A percentile compares a stretch with the other conserved stretches of the same genome.
These are phyloP conservation scores for Aureobasidium sp. DNA, from an alignment of 2,329 filamentous ascomycete genomes.

Conservation along the genomic window DNA sequence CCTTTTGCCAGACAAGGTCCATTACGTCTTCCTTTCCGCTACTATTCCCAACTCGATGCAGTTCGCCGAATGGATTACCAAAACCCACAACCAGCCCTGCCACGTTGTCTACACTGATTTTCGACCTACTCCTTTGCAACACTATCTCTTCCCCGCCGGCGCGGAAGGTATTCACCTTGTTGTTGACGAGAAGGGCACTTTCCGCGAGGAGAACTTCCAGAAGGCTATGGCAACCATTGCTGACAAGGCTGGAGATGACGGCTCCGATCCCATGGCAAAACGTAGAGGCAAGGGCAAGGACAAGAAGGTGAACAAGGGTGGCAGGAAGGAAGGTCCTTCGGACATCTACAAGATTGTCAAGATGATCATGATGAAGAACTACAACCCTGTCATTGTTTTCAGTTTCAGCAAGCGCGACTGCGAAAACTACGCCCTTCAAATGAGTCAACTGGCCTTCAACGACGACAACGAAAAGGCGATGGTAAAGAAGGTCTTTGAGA, in stretches of 20 bases:
- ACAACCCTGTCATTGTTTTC: conserved; percentile 98
- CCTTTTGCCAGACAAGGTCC: conserved; percentile 92
- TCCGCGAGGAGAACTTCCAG: conserved; percentile 96
- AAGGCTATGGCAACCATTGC: conserved; percentile 88
- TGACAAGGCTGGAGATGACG: conserved; percentile 77
- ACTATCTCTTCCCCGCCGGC: conserved; percentile 94
- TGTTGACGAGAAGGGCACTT: conserved; percentile 87
- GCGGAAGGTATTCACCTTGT: conserved; percentile 89
- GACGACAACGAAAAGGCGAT: conserved; percentile 91
- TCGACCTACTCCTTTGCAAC: conserved; percentile 88
- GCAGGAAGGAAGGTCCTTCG: conserved; percentile 58
- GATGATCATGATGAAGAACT: conserved; percentile 97
- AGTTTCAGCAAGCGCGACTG: conserved; percentile 98
- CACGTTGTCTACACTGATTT: conserved; percentile 99
- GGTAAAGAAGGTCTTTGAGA: conserved; percentile 90
- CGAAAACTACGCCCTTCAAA: conserved; percentile 79
- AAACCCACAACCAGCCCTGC: conserved; percentile 94
- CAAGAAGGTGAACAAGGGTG: conserved; percentile 85
- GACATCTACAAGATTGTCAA: conserved; percentile 97
- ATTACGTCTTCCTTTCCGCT: conserved; percentile 95
- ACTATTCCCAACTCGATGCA: conserved; percentile 99
- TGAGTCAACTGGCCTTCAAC: conserved; percentile 86
- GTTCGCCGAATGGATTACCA: conserved; percentile 98
- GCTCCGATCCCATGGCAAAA: conserved; percentile 70
- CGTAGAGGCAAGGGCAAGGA: conserved; percentile 83